phyloP scores from a whole-genome alignment of 2,329 filamentous ascomycete species.

The Dissoconium aciculare region DNA sequence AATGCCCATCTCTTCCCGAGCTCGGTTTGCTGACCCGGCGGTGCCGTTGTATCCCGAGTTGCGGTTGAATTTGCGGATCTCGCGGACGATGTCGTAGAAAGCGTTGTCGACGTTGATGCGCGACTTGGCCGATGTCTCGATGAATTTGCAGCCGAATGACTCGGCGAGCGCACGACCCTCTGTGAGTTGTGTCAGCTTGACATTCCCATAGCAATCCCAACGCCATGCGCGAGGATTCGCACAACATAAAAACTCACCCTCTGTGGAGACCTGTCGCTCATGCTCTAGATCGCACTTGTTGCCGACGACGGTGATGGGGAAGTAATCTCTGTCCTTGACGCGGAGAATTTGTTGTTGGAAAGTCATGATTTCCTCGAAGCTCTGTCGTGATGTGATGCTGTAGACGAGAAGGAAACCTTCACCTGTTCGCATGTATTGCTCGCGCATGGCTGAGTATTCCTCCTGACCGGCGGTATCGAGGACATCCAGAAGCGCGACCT shows the following conservation, averaged over 20 bases:
- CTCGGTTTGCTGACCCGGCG: constrained; percentile 24
- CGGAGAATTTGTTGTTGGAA: constrained; percentile 97
- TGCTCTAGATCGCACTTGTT: constrained; percentile 98
- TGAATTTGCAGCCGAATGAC: constrained; percentile 92
- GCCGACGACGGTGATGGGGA: constrained; percentile 95
- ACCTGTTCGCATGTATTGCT: constrained; percentile 99
- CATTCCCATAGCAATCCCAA: too few relatives aligned
- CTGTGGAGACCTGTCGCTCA: constrained; percentile 79
- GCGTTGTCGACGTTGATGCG: constrained; percentile 97
- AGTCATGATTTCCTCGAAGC: constrained; percentile 95
- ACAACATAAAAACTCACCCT: constrained; percentile 48
- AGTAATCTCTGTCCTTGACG: constrained; percentile 99
- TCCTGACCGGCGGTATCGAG: constrained; percentile 97
- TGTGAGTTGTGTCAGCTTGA: constrained; percentile 31
- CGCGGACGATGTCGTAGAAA: constrained; percentile 95
- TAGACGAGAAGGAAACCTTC: constrained; percentile 97
- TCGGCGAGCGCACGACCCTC: constrained; percentile 79
- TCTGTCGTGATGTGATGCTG: constrained; percentile 93
- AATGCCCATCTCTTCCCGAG: constrained; percentile 60
- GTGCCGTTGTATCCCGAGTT: constrained; percentile 63
- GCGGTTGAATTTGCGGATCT: constrained; percentile 96
- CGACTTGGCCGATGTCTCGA: constrained; percentile 96
- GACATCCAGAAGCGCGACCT: constrained; percentile 92
- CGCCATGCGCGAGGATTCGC: constrained; percentile 1
- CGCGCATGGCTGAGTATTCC: constrained; percentile 97